Conservation (phyloP, 345 rosid species). For the Populus deltoides region DNA sequence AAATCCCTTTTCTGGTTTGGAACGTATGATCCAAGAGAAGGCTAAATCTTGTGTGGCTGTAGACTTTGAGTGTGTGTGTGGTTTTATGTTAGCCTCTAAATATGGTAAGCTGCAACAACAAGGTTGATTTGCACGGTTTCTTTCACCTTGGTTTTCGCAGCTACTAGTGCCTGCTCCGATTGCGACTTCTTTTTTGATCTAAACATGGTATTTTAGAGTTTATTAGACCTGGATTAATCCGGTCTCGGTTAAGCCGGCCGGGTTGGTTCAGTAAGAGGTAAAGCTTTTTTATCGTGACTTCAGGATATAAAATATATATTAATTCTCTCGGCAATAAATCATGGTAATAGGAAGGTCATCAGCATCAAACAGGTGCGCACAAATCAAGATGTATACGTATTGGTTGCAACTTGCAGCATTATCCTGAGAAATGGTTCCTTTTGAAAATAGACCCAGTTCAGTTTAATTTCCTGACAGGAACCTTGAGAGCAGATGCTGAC, state of each 20-base stretch:
- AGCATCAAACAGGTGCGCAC: background rate
- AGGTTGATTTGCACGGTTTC: background rate
- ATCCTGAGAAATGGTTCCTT: background rate
- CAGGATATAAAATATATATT: background rate
- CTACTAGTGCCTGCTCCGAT: background rate
- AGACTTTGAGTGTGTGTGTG: too few species aligned
- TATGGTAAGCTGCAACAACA: background rate
- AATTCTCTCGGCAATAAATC: background rate
- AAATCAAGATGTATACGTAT: background rate
- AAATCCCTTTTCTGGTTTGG: background rate
- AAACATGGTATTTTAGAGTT: too few species aligned
- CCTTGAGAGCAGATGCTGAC: background rate
- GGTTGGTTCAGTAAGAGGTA: too few species aligned
- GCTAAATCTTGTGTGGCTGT: background rate
- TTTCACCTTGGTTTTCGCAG: background rate
- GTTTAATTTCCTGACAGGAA: background rate
- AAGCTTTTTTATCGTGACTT: too few species aligned
- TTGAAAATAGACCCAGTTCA: background rate
- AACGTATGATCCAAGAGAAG: background rate
- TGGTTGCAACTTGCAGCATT: too few species aligned
- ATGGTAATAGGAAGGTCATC: background rate
- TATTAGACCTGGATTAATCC: too few species aligned
- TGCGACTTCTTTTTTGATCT: background rate
- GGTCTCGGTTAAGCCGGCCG: too few species aligned
- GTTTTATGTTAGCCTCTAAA: too few species aligned